Evolutionary conservation across 352 stramenopile genomes (phyloP), one percentile per base, ranked within the genome.

Genomic region (Phytophthora macrochlamydospora): DNA sequence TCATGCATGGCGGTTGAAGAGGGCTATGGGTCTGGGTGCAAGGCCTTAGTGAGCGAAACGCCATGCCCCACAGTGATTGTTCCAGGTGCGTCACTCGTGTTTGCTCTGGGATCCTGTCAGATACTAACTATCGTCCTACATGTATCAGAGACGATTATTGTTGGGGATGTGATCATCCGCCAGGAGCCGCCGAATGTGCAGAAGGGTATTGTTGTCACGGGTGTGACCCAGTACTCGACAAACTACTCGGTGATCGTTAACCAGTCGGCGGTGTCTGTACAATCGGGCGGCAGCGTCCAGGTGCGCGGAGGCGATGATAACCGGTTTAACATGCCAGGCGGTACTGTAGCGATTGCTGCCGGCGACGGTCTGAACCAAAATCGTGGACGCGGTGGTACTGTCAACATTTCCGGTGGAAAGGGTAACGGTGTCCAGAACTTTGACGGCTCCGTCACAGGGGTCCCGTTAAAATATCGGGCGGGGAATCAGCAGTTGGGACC

Each of bases 1-100:
- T 73, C 62, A 8, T 98, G 94, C 69, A 85, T 97, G 67, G 83
- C 90, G 2, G 59, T 93, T 8, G 87, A 96, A 60, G 93, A 98
- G 48, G 79, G 85, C 43, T 95, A 91, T 54, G 76, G 71, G 14
- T 88, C 78, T 24, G 75, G 91, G 28, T 98, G 93, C 73, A 82
- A 80, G 6, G 83, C 88, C 14, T 65, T 95, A 12, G 82, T 98
- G 40, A 93, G 91, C 40, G 85, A 97, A 2, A 52, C 68, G 18
- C 91, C 92, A n/a, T 98, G 94, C 52, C 92, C 94, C 9, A 57
- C 56, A 4, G 76, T 85, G 31, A 78, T 95, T 63, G 73, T 96
- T 33, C 81, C 75, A 68, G 72, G 86, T 94, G 67, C 62, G 67
- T 80, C 7, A 24, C 18, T 24, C 18, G 18, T 24, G 18, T 24